A percentile compares a stretch with the other conserved stretches of the same genome.
Evolutionary conservation across 2,329 filamentous ascomycete genomes (phyloP).

Genomic region (Mariannaea sp.): DNA sequence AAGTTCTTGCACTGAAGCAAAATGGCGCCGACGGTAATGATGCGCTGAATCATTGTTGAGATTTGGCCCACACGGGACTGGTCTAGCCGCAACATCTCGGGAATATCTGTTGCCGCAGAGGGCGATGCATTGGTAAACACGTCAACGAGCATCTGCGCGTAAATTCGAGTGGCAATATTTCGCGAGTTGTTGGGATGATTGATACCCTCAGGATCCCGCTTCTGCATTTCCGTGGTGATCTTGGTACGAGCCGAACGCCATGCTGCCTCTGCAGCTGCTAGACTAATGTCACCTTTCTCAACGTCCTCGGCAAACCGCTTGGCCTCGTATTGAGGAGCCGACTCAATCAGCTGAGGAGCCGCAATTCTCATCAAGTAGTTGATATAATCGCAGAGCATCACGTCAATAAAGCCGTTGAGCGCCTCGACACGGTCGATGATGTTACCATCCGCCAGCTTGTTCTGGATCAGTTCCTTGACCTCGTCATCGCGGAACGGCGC

Average conservation of each 20-base stretch:
- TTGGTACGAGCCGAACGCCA: constrained; percentile 70
- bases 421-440: constrained; percentile 78
- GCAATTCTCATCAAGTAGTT: constrained; percentile 78
- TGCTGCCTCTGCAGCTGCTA: constrained; percentile 65
- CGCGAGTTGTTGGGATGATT: constrained; percentile 65
- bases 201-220: constrained; percentile 71
- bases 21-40: constrained; percentile 75
- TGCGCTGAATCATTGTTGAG: constrained; percentile 52
- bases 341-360: constrained; percentile 72
- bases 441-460: constrained; percentile 62
- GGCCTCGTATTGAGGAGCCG: constrained; percentile 75
- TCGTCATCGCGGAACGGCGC: constrained; percentile 80
- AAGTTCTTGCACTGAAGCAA: constrained; percentile 82
- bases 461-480: constrained; percentile 69
- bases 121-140: constrained; percentile 71
- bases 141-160: constrained; percentile 76
- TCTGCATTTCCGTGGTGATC: constrained; percentile 67
- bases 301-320: constrained; percentile 71
- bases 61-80: constrained; percentile 59
- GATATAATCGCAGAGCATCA: constrained; percentile 79
- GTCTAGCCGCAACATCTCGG: constrained; percentile 77
- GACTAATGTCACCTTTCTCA: constrained; percentile 56
- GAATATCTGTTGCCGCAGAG: constrained; percentile 59
- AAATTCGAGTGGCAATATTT: constrained; percentile 71
- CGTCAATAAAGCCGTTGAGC: constrained; percentile 74